phyloP scores from a whole-genome alignment of 805 yeast species.

The Hanseniaspora clermontiae region DNA sequence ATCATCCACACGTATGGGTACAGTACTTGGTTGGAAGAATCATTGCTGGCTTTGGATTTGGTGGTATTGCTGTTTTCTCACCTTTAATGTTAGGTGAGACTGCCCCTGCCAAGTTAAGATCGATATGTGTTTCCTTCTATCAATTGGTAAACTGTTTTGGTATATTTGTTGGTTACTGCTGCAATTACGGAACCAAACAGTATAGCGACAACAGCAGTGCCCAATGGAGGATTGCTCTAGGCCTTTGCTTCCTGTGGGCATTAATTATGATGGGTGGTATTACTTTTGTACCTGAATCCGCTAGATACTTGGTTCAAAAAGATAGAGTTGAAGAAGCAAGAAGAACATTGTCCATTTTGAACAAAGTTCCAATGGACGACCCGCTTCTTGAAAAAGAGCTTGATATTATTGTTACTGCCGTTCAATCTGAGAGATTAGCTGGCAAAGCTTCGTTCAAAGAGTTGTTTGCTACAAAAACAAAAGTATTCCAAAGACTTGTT shows the following conservation, averaged over 20 bases:
- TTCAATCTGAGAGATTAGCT: conserved; percentile 45
- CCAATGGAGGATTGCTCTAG: conserved; percentile 66
- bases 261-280: conserved; percentile 28
- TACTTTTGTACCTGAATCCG: conserved; percentile 58
- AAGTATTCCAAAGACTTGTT: conserved; percentile 34
- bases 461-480: conserved; percentile 53
- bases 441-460: conserved; percentile 58
- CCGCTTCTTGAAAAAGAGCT: conserved; percentile 46
- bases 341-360: conserved; percentile 44
- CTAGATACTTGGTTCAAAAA: conserved; percentile 49
- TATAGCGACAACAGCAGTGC: conserved; percentile 44
- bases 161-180: conserved; percentile 65
- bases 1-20: conserved; percentile 40
- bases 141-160: conserved; percentile 61
- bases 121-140: conserved; percentile 55
- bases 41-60: conserved; percentile 64
- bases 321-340: conserved; percentile 50
- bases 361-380: conserved; percentile 42
- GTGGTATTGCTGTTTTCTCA: conserved; percentile 61
- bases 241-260: conserved; percentile 41
- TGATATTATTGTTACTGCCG: conserved; percentile 45
- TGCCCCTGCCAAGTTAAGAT: conserved; percentile 59
- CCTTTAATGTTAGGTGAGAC: conserved; percentile 63
- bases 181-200: conserved; percentile 51
- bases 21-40: conserved; percentile 59